These are phyloP conservation scores for Chytriomyces sp. DNA, from an alignment of 192 early-diverging fungal species.

Conservation along the genomic window DNA sequence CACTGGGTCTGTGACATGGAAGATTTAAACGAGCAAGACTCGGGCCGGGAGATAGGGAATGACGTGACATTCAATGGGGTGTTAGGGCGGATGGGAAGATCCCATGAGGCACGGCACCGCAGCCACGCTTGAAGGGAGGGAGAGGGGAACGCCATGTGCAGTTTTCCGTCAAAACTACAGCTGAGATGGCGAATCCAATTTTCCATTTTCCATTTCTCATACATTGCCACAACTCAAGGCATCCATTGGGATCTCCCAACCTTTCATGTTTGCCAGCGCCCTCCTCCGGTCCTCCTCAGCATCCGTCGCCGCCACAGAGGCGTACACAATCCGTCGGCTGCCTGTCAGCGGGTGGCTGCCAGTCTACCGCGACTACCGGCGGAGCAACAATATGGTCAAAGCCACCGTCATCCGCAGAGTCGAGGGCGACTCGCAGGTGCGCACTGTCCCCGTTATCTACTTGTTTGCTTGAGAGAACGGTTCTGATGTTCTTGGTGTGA, in stretches of 20 bases:
- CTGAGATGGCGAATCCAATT: no score
- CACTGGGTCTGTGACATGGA: background rate
- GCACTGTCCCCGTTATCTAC: no score
- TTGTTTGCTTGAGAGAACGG: no score
- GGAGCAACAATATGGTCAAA: conserved; percentile 17
- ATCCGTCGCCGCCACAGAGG: background rate
- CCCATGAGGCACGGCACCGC: background rate
- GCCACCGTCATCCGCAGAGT: conserved; percentile 18
- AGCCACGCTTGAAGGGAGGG: background rate
- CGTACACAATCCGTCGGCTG: background rate
- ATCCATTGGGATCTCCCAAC: background rate
- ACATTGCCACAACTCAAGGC: no score
- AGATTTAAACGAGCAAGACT: background rate
- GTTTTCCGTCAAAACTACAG: no score
- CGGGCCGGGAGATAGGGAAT: background rate
- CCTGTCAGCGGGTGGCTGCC: conserved; percentile 23
- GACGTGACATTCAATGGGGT: background rate
- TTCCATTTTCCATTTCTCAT: no score
- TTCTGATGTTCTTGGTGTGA: no score
- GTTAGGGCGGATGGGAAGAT: background rate
- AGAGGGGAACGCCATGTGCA: no score
- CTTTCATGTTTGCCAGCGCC: background rate
- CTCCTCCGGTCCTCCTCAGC: background rate
- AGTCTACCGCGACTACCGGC: conserved; percentile 23
- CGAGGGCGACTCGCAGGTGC: conserved; percentile 1